Evolutionary conservation across 306 rosid species (phyloP).

Genomic region (Rosa lucieae): DNA sequence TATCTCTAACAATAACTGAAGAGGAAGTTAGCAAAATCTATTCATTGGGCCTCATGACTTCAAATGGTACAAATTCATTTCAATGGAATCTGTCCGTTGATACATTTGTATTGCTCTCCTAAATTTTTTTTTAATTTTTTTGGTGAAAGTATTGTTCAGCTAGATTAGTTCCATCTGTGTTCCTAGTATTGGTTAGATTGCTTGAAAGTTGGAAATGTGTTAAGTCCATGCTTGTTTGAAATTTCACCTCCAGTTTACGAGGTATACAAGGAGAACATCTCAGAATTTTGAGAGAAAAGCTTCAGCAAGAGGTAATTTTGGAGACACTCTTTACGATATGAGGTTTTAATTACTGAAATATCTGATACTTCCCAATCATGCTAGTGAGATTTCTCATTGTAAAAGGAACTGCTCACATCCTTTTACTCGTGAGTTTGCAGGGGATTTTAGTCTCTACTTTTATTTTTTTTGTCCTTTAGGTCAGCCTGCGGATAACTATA

Average conservation of each 20-base stretch:
- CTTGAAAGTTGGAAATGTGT: not conserved
- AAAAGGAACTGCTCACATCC: not conserved
- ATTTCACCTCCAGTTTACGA: constrained; percentile 55
- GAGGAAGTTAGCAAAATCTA: not conserved
- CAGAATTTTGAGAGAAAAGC: constrained; percentile 72
- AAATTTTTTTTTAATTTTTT: not conserved
- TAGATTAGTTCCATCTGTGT: not conserved
- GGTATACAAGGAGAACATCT: constrained; percentile 68
- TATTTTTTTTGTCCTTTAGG: not conserved
- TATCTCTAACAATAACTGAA: not conserved
- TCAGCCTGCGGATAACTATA: not conserved
- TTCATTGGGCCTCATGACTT: not conserved
- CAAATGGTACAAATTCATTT: not conserved
- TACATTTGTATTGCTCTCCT: not conserved
- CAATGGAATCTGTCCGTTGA: not conserved
- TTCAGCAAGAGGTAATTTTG: constrained; percentile 78
- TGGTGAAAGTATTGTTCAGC: not conserved
- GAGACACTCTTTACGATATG: constrained; percentile 8
- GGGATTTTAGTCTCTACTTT: not conserved
- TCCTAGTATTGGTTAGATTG: not conserved
- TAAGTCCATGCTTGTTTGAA: constrained; percentile 1
- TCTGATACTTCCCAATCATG: constrained; percentile 12
- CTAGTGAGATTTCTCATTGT: constrained; percentile 10
- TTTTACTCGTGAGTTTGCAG: not conserved
- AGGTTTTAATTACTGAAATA: constrained; percentile 26